A percentile compares a stretch with the other conserved stretches of the same genome.
phyloP scores from a whole-genome alignment of 2,329 filamentous ascomycete genomes.

The Exophiala oligosperma region DNA sequence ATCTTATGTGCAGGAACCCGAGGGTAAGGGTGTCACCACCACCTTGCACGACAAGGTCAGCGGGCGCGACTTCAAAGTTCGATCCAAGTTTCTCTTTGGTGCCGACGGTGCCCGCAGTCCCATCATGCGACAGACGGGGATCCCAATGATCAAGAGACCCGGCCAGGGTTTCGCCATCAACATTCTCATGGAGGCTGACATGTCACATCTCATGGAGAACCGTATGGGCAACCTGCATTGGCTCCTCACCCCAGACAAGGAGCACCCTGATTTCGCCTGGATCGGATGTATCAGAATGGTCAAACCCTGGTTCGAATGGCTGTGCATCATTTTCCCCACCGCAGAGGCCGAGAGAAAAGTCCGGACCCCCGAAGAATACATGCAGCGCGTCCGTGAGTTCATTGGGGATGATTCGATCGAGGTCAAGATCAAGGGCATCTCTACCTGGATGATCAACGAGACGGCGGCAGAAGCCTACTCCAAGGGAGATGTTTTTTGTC shows the following conservation, averaged over 20 bases:
- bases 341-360: constrained; percentile 36
- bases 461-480: constrained; percentile 59
- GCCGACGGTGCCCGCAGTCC: constrained; percentile 54
- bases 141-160: constrained; percentile 47
- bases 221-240: constrained; percentile 62
- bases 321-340: constrained; percentile 54
- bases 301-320: constrained; percentile 64
- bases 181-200: constrained; percentile 51
- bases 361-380: constrained; percentile 49
- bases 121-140: constrained; percentile 46
- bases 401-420: constrained; percentile 57
- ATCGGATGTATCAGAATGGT: constrained; percentile 58
- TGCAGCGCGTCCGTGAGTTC: constrained; percentile 46
- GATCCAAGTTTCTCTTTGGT: constrained; percentile 59
- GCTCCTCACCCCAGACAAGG: constrained; percentile 55
- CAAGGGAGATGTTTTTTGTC: constrained; percentile 45
- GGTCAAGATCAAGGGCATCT: constrained; percentile 52
- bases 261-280: constrained; percentile 54
- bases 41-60: constrained; percentile 40
- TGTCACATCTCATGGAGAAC: constrained; percentile 49
- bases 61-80: constrained; percentile 44
- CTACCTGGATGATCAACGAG: constrained; percentile 63
- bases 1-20: constrained; percentile 29
- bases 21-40: constrained; percentile 34
- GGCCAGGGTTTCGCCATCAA: constrained; percentile 53